phyloP scores from a whole-genome alignment of 2,329 filamentous ascomycete species.

The Macrophomina pseudophaseolina region DNA sequence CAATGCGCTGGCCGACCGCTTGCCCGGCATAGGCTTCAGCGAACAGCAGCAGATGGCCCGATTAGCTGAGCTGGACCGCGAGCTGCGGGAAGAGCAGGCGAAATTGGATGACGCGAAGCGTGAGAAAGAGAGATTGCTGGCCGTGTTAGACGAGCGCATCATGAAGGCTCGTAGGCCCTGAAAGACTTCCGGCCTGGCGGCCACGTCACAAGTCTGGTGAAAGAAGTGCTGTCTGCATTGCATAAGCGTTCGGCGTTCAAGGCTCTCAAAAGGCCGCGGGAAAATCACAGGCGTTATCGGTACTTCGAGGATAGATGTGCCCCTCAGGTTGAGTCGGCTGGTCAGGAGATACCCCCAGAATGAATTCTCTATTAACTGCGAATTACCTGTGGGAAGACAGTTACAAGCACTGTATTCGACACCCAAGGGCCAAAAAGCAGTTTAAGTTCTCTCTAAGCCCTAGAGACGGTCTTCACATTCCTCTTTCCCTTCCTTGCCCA shows the following conservation, averaged over 20 bases:
- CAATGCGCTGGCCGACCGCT: slow-evolving; percentile 73
- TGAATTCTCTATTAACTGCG: no score
- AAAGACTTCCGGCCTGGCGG: not conserved
- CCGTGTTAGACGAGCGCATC: slow-evolving; percentile 55
- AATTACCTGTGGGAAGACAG: no score
- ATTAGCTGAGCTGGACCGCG: slow-evolving; percentile 51
- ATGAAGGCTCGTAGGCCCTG: slow-evolving; percentile 43
- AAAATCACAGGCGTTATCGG: not conserved
- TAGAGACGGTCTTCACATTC: no score
- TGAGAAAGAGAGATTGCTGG: slow-evolving; percentile 50
- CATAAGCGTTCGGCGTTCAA: not conserved
- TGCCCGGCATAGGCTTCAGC: slow-evolving; percentile 79
- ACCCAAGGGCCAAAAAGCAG: no score
- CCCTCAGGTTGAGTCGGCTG: no score
- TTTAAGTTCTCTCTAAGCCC: no score
- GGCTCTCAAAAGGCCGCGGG: not conserved
- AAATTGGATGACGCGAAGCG: slow-evolving; percentile 47
- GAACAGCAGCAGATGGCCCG: slow-evolving; percentile 75
- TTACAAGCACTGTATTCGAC: no score
- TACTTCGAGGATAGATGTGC: not conserved
- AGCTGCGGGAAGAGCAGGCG: slow-evolving; percentile 49
- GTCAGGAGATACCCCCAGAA: no score
- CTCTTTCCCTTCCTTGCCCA: no score
- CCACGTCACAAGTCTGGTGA: not conserved
- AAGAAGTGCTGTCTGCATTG: not conserved